Evolutionary conservation across 139 green algal genomes (phyloP).

Genomic region (Spirogloea muscicola): DNA sequence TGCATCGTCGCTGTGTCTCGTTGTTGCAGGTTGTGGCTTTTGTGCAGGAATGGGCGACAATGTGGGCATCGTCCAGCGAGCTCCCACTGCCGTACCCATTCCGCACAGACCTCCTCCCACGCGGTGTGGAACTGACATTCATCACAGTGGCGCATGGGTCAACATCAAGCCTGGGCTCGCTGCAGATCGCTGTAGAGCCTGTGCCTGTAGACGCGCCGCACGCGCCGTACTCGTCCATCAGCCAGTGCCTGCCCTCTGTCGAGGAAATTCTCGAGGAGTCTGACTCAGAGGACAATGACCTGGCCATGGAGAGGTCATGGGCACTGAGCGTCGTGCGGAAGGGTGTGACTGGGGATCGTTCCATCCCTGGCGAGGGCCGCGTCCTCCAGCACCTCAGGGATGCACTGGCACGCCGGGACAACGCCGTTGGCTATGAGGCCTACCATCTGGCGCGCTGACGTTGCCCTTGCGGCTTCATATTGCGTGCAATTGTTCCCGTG

Average conservation of each 20-base stretch:
- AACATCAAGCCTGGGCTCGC: background rate
- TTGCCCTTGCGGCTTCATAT: too few species aligned
- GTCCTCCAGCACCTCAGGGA: constrained; percentile 6
- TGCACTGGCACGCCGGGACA: background rate
- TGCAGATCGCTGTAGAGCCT: constrained; percentile 1
- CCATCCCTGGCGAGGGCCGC: background rate
- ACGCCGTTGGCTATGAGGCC: constrained; percentile 1
- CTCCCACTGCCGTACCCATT: constrained; percentile 14
- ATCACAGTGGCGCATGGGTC: background rate
- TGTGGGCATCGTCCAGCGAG: constrained; percentile 5
- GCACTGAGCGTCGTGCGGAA: too few species aligned
- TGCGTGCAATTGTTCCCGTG: too few species aligned
- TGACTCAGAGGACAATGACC: too few species aligned
- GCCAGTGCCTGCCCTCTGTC: too few species aligned
- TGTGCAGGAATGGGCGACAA: constrained; percentile 10
- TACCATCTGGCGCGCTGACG: constrained; percentile 12
- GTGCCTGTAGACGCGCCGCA: too few species aligned
- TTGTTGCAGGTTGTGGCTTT: background rate
- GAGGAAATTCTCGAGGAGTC: too few species aligned
- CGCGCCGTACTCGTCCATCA: too few species aligned
- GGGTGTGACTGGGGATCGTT: too few species aligned
- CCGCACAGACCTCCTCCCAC: background rate
- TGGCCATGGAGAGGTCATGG: too few species aligned
- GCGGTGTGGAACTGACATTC: background rate
- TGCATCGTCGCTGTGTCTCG: background rate